Evolutionary conservation across 371 early-diverging fungal species (phyloP).

Genomic region (Mucor lusitanicus): DNA sequence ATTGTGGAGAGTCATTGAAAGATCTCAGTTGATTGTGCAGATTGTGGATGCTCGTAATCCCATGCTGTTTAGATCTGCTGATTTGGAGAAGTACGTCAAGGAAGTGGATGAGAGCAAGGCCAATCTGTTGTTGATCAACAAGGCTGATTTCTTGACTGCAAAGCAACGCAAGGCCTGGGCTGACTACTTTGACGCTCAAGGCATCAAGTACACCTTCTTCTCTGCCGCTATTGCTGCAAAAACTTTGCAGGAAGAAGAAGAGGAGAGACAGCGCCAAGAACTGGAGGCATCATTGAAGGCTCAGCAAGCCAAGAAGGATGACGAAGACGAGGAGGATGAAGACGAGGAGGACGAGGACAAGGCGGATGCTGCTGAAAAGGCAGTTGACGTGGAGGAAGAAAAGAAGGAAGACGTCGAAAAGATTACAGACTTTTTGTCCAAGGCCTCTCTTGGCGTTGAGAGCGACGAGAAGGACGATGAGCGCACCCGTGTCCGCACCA

Average conservation of each 20-base stretch:
- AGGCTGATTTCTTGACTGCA: constrained; percentile 94
- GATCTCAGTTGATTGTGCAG: constrained; percentile 96
- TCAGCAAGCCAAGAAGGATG: constrained; percentile 14
- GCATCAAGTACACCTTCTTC: constrained; percentile 89
- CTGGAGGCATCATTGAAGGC: constrained; percentile 33
- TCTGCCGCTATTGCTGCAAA: constrained; percentile 76
- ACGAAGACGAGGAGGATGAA: constrained; percentile 25
- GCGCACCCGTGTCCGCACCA: constrained; percentile 50
- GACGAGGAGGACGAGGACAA: constrained; percentile 6
- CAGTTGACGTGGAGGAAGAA: constrained; percentile 24
- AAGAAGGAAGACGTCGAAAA: constrained; percentile 37
- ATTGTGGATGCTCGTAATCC: constrained; percentile 99
- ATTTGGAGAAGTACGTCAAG: constrained; percentile 89
- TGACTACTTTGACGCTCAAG: constrained; percentile 80
- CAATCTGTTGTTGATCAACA: constrained; percentile 93
- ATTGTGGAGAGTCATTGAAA: constrained; percentile 99
- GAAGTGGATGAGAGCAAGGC: constrained; percentile 87
- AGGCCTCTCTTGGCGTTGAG: constrained; percentile 13
- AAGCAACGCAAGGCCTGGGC: constrained; percentile 80
- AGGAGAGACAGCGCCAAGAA: constrained; percentile 35
- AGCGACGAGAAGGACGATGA: constrained; percentile 33
- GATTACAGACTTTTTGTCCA: constrained; percentile 17
- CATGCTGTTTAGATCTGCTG: constrained; percentile 90
- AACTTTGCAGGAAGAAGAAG: constrained; percentile 55
- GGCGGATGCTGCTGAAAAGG: constrained; percentile 32